phyloP scores from a whole-genome alignment of 495 filamentous ascomycete species.

The Poronia punctata region DNA sequence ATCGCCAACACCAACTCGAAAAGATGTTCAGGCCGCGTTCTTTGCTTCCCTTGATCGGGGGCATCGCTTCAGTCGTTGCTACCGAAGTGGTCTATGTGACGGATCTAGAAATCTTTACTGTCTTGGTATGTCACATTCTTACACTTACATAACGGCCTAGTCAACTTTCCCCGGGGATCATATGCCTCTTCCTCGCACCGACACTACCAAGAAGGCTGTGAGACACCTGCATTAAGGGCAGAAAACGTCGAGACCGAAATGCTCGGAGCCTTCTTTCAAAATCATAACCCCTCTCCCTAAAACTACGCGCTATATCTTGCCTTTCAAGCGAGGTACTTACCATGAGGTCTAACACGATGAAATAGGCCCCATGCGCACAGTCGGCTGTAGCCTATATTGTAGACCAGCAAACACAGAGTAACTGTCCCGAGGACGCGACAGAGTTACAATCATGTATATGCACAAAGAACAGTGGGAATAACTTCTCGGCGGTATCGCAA shows the following conservation, averaged over 20 bases:
- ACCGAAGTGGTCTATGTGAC: constrained; percentile 36
- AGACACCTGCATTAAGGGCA: too few relatives aligned
- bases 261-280: too few relatives aligned
- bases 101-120: constrained; percentile 34
- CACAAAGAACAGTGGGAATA: constrained; percentile 36
- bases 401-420: constrained; percentile 29
- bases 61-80: constrained; percentile 13
- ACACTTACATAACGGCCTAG: background rate
- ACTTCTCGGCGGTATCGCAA: constrained; percentile 32
- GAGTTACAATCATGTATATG: constrained; percentile 43
- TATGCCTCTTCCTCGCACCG: too few relatives aligned
- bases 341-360: constrained; percentile 5
- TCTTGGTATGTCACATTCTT: constrained; percentile 26
- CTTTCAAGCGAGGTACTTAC: too few relatives aligned
- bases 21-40: constrained; percentile 4
- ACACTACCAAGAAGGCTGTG: too few relatives aligned
- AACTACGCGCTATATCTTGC: too few relatives aligned
- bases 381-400: constrained; percentile 34
- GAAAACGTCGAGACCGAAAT: too few relatives aligned
- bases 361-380: constrained; percentile 42
- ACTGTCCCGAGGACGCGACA: constrained; percentile 33
- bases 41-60: constrained; percentile 11
- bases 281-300: too few relatives aligned
- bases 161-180: background rate
- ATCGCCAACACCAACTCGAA: too few relatives aligned